Base-by-base conservation (phyloP, 73 alveolate genomes). In the Paramecium bursaria region DNA sequence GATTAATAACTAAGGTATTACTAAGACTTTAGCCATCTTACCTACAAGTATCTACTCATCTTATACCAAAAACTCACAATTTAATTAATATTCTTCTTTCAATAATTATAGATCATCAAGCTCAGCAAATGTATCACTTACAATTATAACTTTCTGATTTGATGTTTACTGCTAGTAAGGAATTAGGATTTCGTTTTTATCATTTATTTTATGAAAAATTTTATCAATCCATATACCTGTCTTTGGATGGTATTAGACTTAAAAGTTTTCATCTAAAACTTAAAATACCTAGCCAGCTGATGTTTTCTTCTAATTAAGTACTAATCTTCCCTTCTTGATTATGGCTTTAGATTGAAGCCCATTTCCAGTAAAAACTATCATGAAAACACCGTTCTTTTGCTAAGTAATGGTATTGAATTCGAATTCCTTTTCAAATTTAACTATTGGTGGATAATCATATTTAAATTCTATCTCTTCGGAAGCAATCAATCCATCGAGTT, bases 281-380 rank as follows among this genome's bases (percentile, higher is more conserved):
- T 29, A 49, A 26, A 50, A 75, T 25, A 47, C 49, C 4, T 48
- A 46, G 13, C 88, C 88, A 25, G 57, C 88, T 5, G 50, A 46
- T 30, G 88, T 50, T 9, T 30, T 75, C 31, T 30, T 50, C 26
- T 50, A n/a, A 17, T 47, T 46, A 30, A 75, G 19, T 1, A n/a
- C 26, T 15, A 75, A 50, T 31, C 77, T 33, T 4, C 88, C 88
- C 33, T 75, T 75, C 2, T 31, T 35, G 13, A 75, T 51, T 14
- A 75, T 49, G 9, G 77, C 75, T 17, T 50, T 75, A 4, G 77
- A 44, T n/a, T 46, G 31, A 17, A 50, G 29, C 11, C 88, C 77
- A 29, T 55, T 75, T 49, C 88, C 88, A n/a, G 50, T 15, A 31
- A 75, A 75, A 14, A 50, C 88, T 15, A 75, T 50, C 3, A 75